Conservation (phyloP, 768 basidiomycete species). For the Collybiopsis confluens region DNA sequence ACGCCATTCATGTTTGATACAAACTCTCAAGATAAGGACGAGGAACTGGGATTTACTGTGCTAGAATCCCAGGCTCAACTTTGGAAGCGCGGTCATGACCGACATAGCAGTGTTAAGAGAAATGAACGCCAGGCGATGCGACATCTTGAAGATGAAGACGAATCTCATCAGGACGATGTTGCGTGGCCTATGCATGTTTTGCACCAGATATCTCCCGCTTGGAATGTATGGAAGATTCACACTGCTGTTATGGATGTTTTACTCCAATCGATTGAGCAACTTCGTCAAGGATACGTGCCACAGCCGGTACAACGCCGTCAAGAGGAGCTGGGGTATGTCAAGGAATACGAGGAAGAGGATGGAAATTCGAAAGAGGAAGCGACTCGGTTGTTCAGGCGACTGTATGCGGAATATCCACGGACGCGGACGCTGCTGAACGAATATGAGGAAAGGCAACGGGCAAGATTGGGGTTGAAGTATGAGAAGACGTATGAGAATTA, state of each 20-base stretch:
- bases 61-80: slow-evolving; percentile 1
- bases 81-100: slow-evolving; percentile 4
- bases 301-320: slow-evolving; percentile 32
- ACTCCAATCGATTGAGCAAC: slow-evolving; percentile 37
- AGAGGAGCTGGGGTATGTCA: slow-evolving; percentile 17
- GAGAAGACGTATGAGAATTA: not conserved
- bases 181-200: slow-evolving; percentile 58
- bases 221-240: slow-evolving; percentile 68
- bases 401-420: slow-evolving; percentile 49
- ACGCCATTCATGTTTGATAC: slow-evolving; percentile 35
- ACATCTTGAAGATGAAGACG: slow-evolving; percentile 10
- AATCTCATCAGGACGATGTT: slow-evolving; percentile 35
- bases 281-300: slow-evolving; percentile 48
- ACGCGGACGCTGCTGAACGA: slow-evolving; percentile 25
- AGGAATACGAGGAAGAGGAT: slow-evolving; percentile 19
- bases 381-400: slow-evolving; percentile 34
- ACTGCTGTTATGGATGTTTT: slow-evolving; percentile 42
- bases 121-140: slow-evolving; percentile 9
- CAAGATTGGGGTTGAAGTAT: not conserved
- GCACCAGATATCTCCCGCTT: slow-evolving; percentile 58
- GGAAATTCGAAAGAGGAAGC: slow-evolving; percentile 28
- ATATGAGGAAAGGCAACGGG: slow-evolving; percentile 10
- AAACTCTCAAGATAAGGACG: slow-evolving; percentile 1
- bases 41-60: not conserved
- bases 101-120: slow-evolving; percentile 8